These are phyloP conservation scores for Trypanosoma cruzi DNA, from an alignment of 208 protist species.

Conservation along the genomic window DNA sequence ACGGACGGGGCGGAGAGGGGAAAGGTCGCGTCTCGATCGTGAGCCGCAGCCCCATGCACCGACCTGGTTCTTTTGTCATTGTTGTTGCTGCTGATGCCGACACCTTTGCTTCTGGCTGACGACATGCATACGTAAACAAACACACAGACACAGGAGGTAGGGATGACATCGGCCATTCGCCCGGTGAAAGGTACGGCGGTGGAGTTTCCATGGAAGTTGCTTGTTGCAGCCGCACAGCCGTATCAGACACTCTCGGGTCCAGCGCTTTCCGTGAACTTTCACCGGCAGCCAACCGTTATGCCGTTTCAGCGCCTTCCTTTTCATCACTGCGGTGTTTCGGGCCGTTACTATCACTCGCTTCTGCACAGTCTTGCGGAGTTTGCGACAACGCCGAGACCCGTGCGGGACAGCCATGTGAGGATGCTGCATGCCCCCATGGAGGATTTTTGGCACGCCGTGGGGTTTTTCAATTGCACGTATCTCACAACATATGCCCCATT, in stretches of 20 bases:
- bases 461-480: slow-evolving; percentile 76
- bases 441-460: slow-evolving; percentile 74
- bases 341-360: slow-evolving; percentile 78
- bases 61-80: background rate
- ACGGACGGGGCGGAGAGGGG: background rate
- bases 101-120: background rate
- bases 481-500: slow-evolving; percentile 41
- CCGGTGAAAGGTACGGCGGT: slow-evolving; percentile 34
- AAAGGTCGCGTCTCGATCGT: too few relatives aligned
- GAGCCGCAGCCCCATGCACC: too few relatives aligned
- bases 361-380: slow-evolving; percentile 83
- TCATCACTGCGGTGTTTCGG: slow-evolving; percentile 35
- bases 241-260: slow-evolving; percentile 84
- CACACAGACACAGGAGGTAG: background rate
- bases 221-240: slow-evolving; percentile 76
- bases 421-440: slow-evolving; percentile 50
- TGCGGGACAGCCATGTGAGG: slow-evolving; percentile 45
- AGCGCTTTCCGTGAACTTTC: slow-evolving; percentile 71
- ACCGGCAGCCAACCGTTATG: slow-evolving; percentile 52
- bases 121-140: background rate
- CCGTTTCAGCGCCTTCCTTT: slow-evolving; percentile 71
- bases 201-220: slow-evolving; percentile 51
- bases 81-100: background rate
- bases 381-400: slow-evolving; percentile 60
- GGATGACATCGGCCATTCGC: slow-evolving; percentile 17